phyloP scores from a whole-genome alignment of 495 filamentous ascomycete genomes.

The Neurospora sp. region DNA sequence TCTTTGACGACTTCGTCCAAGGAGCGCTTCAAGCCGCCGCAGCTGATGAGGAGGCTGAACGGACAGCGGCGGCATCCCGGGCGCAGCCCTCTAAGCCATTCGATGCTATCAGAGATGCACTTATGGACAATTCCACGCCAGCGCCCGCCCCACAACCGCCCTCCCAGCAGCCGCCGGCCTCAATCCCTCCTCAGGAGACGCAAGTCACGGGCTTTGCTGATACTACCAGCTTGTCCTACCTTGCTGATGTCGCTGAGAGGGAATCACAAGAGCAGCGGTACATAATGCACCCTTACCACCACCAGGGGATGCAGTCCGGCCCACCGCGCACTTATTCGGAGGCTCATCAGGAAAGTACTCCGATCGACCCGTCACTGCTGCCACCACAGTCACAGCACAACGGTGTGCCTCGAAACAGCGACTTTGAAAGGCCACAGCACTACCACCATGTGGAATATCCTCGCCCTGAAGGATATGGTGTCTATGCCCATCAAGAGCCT shows the following conservation, averaged over 20 bases:
- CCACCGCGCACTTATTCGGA: neutral
- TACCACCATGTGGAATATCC: constrained; percentile 6
- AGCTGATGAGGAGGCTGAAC: constrained; percentile 12
- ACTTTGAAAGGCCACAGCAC: neutral
- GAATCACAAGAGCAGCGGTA: neutral
- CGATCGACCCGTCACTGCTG: constrained; percentile 1
- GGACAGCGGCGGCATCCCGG: constrained; percentile 9
- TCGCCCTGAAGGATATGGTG: neutral
- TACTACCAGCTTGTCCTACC: constrained; percentile 16
- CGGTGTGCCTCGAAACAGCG: neutral
- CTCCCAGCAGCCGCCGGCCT: constrained; percentile 4
- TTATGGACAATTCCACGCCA: constrained; percentile 20
- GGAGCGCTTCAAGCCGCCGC: constrained; percentile 12
- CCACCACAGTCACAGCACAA: neutral
- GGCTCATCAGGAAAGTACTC: constrained; percentile 1
- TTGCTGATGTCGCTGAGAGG: constrained; percentile 22
- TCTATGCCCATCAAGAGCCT: neutral
- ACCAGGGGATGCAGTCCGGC: neutral
- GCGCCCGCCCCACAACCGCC: constrained; percentile 8
- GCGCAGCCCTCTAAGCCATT: constrained; percentile 28
- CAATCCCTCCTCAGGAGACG: neutral
- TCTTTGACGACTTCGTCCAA: constrained; percentile 14
- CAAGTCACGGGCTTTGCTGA: constrained; percentile 1
- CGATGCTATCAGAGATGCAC: constrained; percentile 39
- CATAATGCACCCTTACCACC: neutral